Percentiles rank a stretch among this genome's conserved stretches.
These are phyloP conservation scores for Coemansia sp. DNA, from an alignment of 192 early-diverging fungal genomes.

Conservation along the genomic window DNA sequence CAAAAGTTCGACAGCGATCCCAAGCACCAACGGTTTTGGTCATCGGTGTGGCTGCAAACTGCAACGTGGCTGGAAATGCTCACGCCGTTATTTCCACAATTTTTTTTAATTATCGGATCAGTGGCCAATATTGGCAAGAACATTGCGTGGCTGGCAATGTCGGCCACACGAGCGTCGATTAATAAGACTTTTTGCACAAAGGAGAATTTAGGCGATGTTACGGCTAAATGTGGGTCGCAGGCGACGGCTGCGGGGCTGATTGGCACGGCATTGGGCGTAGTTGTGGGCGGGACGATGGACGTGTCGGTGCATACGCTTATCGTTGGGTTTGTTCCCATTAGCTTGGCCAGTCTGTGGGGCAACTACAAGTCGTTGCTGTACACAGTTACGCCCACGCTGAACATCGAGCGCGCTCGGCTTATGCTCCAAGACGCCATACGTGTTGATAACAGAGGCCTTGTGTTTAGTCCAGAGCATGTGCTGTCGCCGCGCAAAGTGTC, in stretches of 20 bases:
- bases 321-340: conserved; percentile 69
- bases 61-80: conserved; percentile 77
- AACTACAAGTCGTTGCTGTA: conserved; percentile 63
- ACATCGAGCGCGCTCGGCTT: conserved; percentile 27
- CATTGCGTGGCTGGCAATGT: conserved; percentile 81
- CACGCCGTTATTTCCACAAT: conserved; percentile 74
- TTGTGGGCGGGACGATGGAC: conserved; percentile 41
- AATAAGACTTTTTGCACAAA: conserved; percentile 69
- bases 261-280: conserved; percentile 62
- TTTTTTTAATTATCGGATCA: conserved; percentile 72
- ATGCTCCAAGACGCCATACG: conserved; percentile 27
- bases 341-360: conserved; percentile 66
- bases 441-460: neutral
- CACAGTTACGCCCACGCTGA: conserved; percentile 37
- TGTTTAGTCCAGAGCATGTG: conserved; percentile 15
- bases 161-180: conserved; percentile 80
- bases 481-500: conserved; percentile 39
- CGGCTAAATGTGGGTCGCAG: conserved; percentile 82
- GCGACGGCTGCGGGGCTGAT: conserved; percentile 77
- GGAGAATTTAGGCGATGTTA: conserved; percentile 84
- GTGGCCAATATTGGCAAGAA: conserved; percentile 85
- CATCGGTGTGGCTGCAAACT: conserved; percentile 67
- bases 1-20: conserved; percentile 81
- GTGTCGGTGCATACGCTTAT: conserved; percentile 40
- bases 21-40: conserved; percentile 78